Evolutionary conservation across 192 early-diverging fungal species (phyloP).

Genomic region (Podila minutissima): DNA sequence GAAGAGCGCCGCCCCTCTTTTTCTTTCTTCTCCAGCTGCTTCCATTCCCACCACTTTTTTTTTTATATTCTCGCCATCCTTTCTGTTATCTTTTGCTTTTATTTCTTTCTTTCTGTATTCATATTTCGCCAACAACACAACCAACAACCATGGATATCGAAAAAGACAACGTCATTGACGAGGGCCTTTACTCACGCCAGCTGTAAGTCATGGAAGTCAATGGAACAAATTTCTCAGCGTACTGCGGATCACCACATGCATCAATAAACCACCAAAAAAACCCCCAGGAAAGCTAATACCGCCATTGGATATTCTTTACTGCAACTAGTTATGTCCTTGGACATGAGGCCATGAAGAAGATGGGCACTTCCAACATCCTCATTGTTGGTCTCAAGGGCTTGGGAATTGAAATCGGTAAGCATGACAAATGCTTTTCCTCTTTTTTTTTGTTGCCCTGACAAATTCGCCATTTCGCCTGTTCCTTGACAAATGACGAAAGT

Average conservation of each 20-base stretch:
- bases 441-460: neutral
- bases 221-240: constrained; percentile 2
- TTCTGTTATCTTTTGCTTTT: neutral
- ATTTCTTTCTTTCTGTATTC: neutral
- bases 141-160: constrained; percentile 54
- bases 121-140: constrained; percentile 1
- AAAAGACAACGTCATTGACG: constrained; percentile 80
- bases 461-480: no score
- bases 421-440: neutral
- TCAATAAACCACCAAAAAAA: neutral
- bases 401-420: constrained; percentile 95
- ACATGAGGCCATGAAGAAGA: constrained; percentile 98
- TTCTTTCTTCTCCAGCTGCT: neutral
- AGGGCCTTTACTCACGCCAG: constrained; percentile 98
- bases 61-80: neutral
- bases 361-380: constrained; percentile 95
- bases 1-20: neutral
- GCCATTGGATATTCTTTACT: neutral
- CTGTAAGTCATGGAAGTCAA: constrained; percentile 77
- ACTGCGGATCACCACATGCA: constrained; percentile 30
- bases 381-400: constrained; percentile 96
- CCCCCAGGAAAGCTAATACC: neutral
- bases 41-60: neutral
- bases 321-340: constrained; percentile 84
- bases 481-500: no score